Conservation (phyloP, 2,329 filamentous ascomycete genomes). For the Claviceps sp. region DNA sequence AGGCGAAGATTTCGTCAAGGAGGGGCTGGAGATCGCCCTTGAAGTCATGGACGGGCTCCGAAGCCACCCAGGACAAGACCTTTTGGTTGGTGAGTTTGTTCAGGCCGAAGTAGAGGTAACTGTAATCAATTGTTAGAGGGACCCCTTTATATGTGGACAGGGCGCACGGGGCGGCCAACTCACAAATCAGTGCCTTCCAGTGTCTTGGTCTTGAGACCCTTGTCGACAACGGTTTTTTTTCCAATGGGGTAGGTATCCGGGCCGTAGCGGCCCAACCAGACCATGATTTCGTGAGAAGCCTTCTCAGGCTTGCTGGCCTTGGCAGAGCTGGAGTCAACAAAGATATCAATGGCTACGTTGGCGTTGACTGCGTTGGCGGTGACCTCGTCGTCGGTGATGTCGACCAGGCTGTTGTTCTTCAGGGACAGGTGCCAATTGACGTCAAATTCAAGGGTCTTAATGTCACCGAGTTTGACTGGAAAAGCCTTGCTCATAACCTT, state of each 20-base stretch:
- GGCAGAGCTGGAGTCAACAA: slow-evolving; percentile 32
- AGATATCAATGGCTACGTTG: slow-evolving; percentile 48
- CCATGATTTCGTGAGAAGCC: slow-evolving; percentile 41
- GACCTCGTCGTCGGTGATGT: slow-evolving; percentile 22
- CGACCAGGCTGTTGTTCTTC: slow-evolving; percentile 25
- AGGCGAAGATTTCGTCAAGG: slow-evolving; percentile 24
- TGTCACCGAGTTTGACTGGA: slow-evolving; percentile 25
- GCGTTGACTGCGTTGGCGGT: slow-evolving; percentile 27
- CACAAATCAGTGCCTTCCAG: slow-evolving; percentile 31
- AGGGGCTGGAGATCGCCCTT: slow-evolving; percentile 33
- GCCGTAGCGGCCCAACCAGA: slow-evolving; percentile 39
- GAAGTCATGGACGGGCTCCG: slow-evolving; percentile 24
- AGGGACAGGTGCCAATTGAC: slow-evolving; percentile 34
- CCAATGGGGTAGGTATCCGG: slow-evolving; percentile 35
- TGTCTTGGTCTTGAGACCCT: slow-evolving; percentile 19
- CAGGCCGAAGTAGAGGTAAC: slow-evolving; percentile 27
- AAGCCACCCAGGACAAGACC: slow-evolving; percentile 37
- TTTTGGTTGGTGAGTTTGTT: slow-evolving; percentile 26
- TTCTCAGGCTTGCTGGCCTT: slow-evolving; percentile 26
- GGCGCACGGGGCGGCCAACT: slow-evolving; percentile 9
- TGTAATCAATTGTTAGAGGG: slow-evolving; percentile 6
- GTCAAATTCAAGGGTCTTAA: slow-evolving; percentile 29
- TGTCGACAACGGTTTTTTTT: slow-evolving; percentile 4
- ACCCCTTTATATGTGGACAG: neutral
- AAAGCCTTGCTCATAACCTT: slow-evolving; percentile 30